Conservation (phyloP, 495 filamentous ascomycete species). For the Cladorrhinum samala region DNA sequence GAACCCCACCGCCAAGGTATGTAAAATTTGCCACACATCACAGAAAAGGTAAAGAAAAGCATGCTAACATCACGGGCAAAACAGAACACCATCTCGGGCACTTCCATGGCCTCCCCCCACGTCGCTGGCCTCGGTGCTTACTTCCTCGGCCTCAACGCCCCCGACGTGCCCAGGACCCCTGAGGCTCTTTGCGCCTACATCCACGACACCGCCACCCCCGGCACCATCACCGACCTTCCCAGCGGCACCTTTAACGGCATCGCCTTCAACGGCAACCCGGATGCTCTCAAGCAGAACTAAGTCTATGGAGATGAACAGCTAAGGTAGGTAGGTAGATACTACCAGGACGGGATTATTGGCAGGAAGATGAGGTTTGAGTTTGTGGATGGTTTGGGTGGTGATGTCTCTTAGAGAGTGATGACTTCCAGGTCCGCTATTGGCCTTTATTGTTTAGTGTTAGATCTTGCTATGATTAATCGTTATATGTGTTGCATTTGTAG, state of each 20-base stretch:
- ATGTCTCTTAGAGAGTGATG: too few species aligned
- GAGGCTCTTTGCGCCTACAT: constrained; percentile 37
- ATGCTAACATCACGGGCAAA: not conserved
- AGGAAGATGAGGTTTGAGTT: too few species aligned
- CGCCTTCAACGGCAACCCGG: constrained; percentile 42
- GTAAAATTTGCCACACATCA: constrained; percentile 2
- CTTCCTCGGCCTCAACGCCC: constrained; percentile 37
- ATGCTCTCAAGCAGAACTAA: constrained; percentile 4
- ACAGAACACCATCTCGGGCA: constrained; percentile 57
- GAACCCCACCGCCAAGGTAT: constrained; percentile 37
- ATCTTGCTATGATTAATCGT: too few species aligned
- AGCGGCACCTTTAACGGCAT: constrained; percentile 41
- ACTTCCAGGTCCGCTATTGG: too few species aligned
- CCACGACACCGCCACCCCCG: constrained; percentile 28
- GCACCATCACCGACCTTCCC: constrained; percentile 30
- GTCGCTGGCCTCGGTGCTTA: constrained; percentile 56
- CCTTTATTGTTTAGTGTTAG: too few species aligned
- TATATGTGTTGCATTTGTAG: too few species aligned
- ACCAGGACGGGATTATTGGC: too few species aligned
- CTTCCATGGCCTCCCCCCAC: constrained; percentile 60
- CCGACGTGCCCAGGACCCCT: constrained; percentile 35
- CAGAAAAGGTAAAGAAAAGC: not conserved
- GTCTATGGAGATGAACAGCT: too few species aligned
- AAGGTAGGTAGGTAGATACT: too few species aligned
- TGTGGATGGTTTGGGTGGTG: too few species aligned